phyloP scores from a whole-genome alignment of 169 alveolate genomes.

The Eimeria acervulina region DNA sequence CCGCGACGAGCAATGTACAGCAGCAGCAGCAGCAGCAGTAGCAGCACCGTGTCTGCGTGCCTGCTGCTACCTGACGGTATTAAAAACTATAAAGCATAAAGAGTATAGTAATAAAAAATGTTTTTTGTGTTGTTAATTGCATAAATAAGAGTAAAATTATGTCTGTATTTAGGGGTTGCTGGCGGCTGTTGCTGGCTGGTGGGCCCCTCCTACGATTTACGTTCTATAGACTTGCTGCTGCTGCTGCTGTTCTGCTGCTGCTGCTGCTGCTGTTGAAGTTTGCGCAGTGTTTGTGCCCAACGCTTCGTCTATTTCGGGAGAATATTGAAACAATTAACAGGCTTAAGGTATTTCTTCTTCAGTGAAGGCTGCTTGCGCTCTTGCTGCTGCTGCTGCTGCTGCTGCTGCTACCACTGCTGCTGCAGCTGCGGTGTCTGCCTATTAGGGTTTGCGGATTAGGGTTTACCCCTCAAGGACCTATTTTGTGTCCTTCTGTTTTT shows the following conservation, averaged over 20 bases:
- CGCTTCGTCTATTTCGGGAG: not conserved
- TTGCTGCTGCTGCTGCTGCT: constrained; percentile 17
- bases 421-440: constrained; percentile 39
- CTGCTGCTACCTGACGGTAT: not conserved
- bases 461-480: not conserved
- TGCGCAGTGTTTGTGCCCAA: not conserved
- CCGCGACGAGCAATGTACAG: not conserved
- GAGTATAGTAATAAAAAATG: not conserved
- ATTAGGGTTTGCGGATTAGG: not conserved
- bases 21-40: constrained; percentile 19
- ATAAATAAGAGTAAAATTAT: not conserved
- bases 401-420: constrained; percentile 14
- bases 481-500: not conserved
- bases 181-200: not conserved
- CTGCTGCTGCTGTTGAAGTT: constrained; percentile 14
- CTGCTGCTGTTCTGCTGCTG: not conserved
- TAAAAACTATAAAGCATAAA: not conserved
- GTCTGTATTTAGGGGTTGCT: not conserved
- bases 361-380: not conserved
- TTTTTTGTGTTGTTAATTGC: not conserved
- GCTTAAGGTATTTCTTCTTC: not conserved
- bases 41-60: not conserved
- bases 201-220: constrained; percentile 9
- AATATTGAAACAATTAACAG: not conserved
- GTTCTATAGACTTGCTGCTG: constrained; percentile 26